Evolutionary conservation across 768 basidiomycete species (phyloP), one percentile per base, ranked within the genome.

Genomic region (Xanthoconium stramineum): DNA sequence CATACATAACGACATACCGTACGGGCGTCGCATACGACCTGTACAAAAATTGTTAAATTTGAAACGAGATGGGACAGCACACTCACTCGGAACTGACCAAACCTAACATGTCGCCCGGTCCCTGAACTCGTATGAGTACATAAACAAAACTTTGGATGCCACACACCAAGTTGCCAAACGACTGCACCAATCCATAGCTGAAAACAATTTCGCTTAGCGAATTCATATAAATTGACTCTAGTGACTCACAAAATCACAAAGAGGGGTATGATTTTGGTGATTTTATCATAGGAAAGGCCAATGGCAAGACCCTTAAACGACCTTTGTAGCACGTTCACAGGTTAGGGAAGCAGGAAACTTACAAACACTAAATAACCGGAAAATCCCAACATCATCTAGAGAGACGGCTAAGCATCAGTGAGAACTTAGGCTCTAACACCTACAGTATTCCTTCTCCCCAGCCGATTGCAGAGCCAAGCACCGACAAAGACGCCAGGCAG

Each of bases 101-200:
- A 47, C 84, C 83, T 11, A 85, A 68, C 83, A 87, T 86, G 62
- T 88, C 81, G 20, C 88, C 88, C 3, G 87, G 86, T 17, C 87
- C 86, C 83, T 85, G 58, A 24, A 53, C 19, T 24, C 29, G 17
- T 13, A 47, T 72, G 13, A 67, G 45, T 24, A 32, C 47, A 45
- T 10, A 24, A 40, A 48, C 14, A n/a, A 24, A 32, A 56, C 29
- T 13, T 38, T 30, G 20, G 37, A 36, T 40, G 36, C 15, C 19
- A 64, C 73, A 38, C 64, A 81, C 83, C 72, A 88, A 47, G 62
- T 88, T 88, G n/a, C 86, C 86, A 44, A 77, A 80, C 4, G 83
- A 86, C 61, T 87, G 83, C 86, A 89, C 86, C 52, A 87, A 71
- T 3, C 84, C 88, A 66, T 86, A 89, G 60, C 83, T 85, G 55